Conservation (phyloP, 345 rosid species). For the Eucalyptus guilfoylei region DNA sequence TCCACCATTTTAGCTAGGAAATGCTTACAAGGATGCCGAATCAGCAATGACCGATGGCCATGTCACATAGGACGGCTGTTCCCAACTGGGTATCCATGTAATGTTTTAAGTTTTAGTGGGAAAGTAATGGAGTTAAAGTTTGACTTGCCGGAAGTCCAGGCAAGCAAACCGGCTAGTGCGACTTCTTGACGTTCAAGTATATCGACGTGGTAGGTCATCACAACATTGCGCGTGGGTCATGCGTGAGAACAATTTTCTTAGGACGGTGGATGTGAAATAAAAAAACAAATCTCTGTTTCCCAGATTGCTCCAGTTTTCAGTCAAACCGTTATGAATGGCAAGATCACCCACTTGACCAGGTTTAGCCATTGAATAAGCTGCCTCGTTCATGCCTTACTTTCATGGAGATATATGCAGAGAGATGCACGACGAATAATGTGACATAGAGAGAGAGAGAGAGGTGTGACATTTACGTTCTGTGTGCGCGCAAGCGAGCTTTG, state of each 20-base stretch:
- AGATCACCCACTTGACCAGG: background rate
- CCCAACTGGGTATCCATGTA: background rate
- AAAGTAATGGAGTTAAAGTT: no score
- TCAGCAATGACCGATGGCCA: accelerated
- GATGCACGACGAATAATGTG: background rate
- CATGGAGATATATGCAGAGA: background rate
- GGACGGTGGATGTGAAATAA: background rate
- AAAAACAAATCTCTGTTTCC: background rate
- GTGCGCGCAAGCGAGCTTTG: background rate
- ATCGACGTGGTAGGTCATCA: background rate
- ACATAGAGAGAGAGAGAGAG: background rate
- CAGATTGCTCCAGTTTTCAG: background rate
- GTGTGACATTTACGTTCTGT: background rate
- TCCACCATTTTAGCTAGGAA: background rate
- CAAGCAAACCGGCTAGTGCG: background rate
- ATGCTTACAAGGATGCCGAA: background rate
- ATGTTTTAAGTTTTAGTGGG: no score
- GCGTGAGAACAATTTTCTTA: background rate
- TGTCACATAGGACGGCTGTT: background rate
- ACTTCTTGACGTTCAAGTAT: background rate
- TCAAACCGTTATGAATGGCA: background rate
- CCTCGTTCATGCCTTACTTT: background rate
- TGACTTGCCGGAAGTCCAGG: background rate
- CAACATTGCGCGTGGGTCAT: background rate
- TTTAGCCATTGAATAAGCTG: background rate